Evolutionary conservation across 2,329 filamentous ascomycete species (phyloP), one percentile per base, ranked within the genome.

Genomic region (Ophiostoma angusticollis): DNA sequence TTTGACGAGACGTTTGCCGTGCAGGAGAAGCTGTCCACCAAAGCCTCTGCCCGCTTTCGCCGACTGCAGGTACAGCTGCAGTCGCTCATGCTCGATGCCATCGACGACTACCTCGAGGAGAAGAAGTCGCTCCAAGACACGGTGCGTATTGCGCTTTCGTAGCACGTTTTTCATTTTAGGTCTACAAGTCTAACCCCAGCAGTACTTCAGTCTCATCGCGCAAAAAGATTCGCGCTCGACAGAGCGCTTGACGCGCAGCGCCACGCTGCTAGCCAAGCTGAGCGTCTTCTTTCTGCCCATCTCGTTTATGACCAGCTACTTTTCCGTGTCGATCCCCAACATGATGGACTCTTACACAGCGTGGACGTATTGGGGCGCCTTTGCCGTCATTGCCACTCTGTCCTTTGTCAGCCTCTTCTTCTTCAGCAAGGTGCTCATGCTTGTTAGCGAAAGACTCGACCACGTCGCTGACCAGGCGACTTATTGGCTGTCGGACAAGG

Each of bases 151-250:
- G n/a, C n/a, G n/a, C n/a, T n/a, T n/a, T n/a, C n/a, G n/a, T n/a
- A n/a, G n/a, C n/a, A n/a, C n/a, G n/a, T n/a, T n/a, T n/a, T n/a
- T n/a, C n/a, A n/a, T n/a, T n/a, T n/a, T n/a, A n/a, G n/a, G n/a
- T n/a, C n/a, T n/a, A n/a, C n/a, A n/a, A n/a, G n/a, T n/a, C n/a
- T n/a, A n/a, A n/a, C n/a, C n/a, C n/a, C n/a, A n/a, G 1, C 52
- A 82, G 77, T 84, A 84, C 54, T 85, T 85, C 65, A 84, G 81
- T 54, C 67, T 86, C 46, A 83, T 80, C 42, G 74, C 80, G 14
- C 74, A 84, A 51, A 84, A 81, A 53, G 79, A 85, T 55, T 82
- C 79, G 0, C 71, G 76, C 46, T 73, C 75, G 4, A 80, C 84
- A 9, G 80, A 83, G 43, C 70, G 77, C 16, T 66, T 86, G 16